Evolutionary conservation across 768 basidiomycete species (phyloP).

Genomic region (Lactarius trivialis): DNA sequence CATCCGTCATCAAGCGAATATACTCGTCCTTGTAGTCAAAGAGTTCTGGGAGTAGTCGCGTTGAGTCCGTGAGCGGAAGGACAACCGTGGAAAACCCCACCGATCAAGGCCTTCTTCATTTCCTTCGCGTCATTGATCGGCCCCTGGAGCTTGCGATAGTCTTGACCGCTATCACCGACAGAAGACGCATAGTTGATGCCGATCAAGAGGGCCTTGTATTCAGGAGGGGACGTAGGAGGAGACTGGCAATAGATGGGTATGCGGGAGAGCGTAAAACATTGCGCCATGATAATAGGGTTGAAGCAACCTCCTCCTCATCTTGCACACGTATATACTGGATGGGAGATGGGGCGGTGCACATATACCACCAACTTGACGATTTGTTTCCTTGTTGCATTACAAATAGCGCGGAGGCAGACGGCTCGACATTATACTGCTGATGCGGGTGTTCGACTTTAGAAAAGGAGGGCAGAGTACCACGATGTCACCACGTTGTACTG

Average conservation of each 20-base stretch:
- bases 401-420: background rate
- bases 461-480: background rate
- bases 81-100: background rate
- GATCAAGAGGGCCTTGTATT: background rate
- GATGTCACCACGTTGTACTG: background rate
- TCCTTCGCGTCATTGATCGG: slow-evolving; percentile 8
- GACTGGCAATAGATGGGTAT: background rate
- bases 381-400: background rate
- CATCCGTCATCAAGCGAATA: slow-evolving; percentile 20
- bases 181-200: slow-evolving; percentile 1
- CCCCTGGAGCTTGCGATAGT: background rate
- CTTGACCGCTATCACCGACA: background rate
- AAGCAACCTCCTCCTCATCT: no score
- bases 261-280: background rate
- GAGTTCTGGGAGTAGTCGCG: background rate
- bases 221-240: background rate
- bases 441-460: background rate
- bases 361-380: no score
- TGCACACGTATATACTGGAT: no score
- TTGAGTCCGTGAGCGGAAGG: background rate
- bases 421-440: background rate
- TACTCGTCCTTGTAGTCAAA: slow-evolving; percentile 10
- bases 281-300: background rate
- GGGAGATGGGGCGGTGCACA: no score
- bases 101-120: slow-evolving; percentile 7